Conservation (phyloP, 495 filamentous ascomycete species). For the Chlorociboria aeruginascens region DNA sequence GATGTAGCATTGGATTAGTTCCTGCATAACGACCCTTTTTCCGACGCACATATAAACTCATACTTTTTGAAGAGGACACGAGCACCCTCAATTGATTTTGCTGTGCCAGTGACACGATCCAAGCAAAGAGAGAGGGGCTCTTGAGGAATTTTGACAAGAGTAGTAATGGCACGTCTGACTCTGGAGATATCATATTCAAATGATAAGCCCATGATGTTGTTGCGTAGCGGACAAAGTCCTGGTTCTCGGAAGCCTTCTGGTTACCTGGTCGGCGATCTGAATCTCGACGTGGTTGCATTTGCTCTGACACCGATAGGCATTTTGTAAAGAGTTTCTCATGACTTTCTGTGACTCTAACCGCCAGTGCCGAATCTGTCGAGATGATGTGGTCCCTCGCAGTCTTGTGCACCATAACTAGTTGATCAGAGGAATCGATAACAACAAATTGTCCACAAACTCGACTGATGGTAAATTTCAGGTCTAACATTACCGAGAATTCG, state of each 20-base stretch:
- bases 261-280: not conserved
- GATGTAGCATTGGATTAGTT: slow-evolving; percentile 1
- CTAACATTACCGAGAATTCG: not conserved
- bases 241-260: not conserved
- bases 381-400: slow-evolving; percentile 16
- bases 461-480: not conserved
- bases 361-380: not conserved
- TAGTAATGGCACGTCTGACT: not conserved
- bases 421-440: slow-evolving; percentile 20
- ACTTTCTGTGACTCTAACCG: not conserved
- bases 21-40: not conserved
- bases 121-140: not conserved
- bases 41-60: not conserved
- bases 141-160: not conserved
- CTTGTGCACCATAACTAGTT: slow-evolving; percentile 28
- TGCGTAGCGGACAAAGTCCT: not conserved
- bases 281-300: not conserved
- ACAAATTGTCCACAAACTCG: slow-evolving; percentile 28
- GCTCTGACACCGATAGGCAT: not conserved
- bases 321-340: not conserved
- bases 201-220: not conserved
- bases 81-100: not conserved
- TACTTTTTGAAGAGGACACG: not conserved
- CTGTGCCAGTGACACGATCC: not conserved
- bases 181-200: not conserved